Conservation (phyloP, 768 basidiomycete genomes). For the Mycena kentingensis region DNA sequence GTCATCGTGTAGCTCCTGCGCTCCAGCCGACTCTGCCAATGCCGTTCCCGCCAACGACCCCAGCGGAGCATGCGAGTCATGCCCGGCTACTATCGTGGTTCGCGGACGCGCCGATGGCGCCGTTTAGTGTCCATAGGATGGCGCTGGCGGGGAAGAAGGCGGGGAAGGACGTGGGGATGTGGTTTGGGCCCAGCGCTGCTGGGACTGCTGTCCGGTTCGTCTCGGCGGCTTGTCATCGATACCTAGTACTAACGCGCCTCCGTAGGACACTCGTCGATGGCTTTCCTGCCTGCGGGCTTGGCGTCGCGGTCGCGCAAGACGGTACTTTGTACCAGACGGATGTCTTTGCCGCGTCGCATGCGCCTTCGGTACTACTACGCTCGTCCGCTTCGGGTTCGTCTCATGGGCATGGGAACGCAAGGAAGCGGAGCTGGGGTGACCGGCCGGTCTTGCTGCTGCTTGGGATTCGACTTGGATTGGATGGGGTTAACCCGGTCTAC, state of each 20-base stretch:
- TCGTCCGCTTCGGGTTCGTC: slow-evolving; percentile 29
- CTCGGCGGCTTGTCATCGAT: background rate
- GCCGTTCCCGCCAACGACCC: slow-evolving; percentile 35
- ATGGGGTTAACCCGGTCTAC: slow-evolving; percentile 94
- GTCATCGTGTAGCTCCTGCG: slow-evolving; percentile 5
- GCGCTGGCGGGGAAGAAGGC: slow-evolving; percentile 73
- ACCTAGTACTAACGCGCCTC: background rate
- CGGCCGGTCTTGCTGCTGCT: slow-evolving; percentile 87
- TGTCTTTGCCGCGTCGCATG: slow-evolving; percentile 75
- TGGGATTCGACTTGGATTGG: slow-evolving; percentile 85
- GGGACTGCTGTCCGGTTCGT: slow-evolving; percentile 76
- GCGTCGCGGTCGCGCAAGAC: background rate
- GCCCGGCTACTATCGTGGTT: slow-evolving; percentile 76
- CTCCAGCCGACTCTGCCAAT: background rate
- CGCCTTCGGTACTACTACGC: slow-evolving; percentile 19
- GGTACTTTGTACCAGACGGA: slow-evolving; percentile 55
- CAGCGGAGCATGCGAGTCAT: slow-evolving; percentile 58
- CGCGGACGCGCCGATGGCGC: slow-evolving; percentile 67
- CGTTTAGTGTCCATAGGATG: slow-evolving; percentile 79
- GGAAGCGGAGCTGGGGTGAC: slow-evolving; percentile 63
- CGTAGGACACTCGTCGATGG: slow-evolving; percentile 3
- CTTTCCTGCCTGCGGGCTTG: slow-evolving; percentile 2
- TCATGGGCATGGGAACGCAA: slow-evolving; percentile 30
- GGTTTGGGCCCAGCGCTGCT: slow-evolving; percentile 82
- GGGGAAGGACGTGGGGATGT: slow-evolving; percentile 79